Evolutionary conservation across 2,329 filamentous ascomycete genomes (phyloP), one percentile per base, ranked within the genome.

Genomic region (Zymoseptoria brevis): DNA sequence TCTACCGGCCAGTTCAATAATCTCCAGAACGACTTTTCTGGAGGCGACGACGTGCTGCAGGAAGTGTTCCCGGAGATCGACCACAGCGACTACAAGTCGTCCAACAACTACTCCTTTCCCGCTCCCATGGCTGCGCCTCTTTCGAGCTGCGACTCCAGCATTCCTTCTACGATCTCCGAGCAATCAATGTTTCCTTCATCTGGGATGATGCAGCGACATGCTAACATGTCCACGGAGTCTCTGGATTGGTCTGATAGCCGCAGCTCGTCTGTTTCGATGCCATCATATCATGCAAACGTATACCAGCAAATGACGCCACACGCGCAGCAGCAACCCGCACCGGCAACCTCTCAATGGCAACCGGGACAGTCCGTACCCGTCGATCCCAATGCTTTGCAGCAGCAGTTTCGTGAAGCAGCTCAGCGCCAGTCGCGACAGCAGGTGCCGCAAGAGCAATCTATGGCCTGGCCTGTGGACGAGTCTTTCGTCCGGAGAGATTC

Each of bases 321-420:
- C 16, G 52, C 57, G 48, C 57, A 57, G 21, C 62, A 60, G 53
- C 60, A 63, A 9, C 30, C 56, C 22, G 54, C 62, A 4, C 41
- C 57, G 5, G 65, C 60, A 4, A 64, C 62, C 21, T 66, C 68
- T 19, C 69, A 71, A 62, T 74, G 72, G 72, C 70, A 73, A 54
- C 71, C 72, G 22, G 72, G 71, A 19, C 70, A 72, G 57, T 73
- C 71, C 1, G 63, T 72, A 11, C 71, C 71, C 2, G 70, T 73
- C n/a, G 70, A 74, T 50, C 65, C 70, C 29, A 67, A 65, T 48
- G 66, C 66, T 9, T 64, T 72, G 21, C 69, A 67, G n/a, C 66
- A 71, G 50, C 67, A 72, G 49, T 74, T 74, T 63, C 65, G 67
- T 21, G 67, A 73, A 55, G 68, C 66, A 19, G 64, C 64, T 16